These are phyloP conservation scores for Rickenella mellea DNA, from an alignment of 768 basidiomycete species.

Conservation along the genomic window DNA sequence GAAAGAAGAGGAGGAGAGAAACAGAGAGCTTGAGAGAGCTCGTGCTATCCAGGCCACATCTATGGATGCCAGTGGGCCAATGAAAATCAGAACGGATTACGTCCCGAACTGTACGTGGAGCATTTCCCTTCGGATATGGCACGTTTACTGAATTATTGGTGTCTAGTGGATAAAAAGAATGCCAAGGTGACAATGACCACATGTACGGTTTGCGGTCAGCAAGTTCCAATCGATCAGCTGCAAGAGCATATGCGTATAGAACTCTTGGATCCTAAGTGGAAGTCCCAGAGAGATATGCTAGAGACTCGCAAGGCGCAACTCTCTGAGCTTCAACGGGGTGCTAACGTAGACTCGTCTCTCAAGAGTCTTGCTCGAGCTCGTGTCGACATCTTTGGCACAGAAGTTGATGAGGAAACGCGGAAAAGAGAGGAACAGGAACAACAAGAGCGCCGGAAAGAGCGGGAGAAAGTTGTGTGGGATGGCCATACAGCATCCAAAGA, in stretches of 20 bases:
- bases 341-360: slow-evolving; percentile 90
- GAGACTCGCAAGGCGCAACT: slow-evolving; percentile 88
- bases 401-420: slow-evolving; percentile 84
- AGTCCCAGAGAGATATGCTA: slow-evolving; percentile 82
- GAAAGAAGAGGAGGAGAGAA: slow-evolving; percentile 63
- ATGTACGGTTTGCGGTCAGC: slow-evolving; percentile 91
- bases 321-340: slow-evolving; percentile 79
- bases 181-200: slow-evolving; percentile 69
- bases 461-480: slow-evolving; percentile 97
- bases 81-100: slow-evolving; percentile 96
- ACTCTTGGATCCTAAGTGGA: slow-evolving; percentile 94
- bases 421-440: slow-evolving; percentile 84
- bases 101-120: slow-evolving; percentile 73
- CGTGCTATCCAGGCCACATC: slow-evolving; percentile 74
- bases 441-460: slow-evolving; percentile 69
- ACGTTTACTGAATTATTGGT: slow-evolving; percentile 7
- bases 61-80: slow-evolving; percentile 62
- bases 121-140: slow-evolving; percentile 2
- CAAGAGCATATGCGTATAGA: slow-evolving; percentile 99
- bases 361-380: slow-evolving; percentile 90
- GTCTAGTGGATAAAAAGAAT: slow-evolving; percentile 57
- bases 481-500: slow-evolving; percentile 94
- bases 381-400: slow-evolving; percentile 94
- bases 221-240: slow-evolving; percentile 90
- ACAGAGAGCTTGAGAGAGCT: slow-evolving; percentile 65